Evolutionary conservation across 1,139 yeast genomes (phyloP), one percentile per base, ranked within the genome.

Genomic region (Taphrina confusa): DNA sequence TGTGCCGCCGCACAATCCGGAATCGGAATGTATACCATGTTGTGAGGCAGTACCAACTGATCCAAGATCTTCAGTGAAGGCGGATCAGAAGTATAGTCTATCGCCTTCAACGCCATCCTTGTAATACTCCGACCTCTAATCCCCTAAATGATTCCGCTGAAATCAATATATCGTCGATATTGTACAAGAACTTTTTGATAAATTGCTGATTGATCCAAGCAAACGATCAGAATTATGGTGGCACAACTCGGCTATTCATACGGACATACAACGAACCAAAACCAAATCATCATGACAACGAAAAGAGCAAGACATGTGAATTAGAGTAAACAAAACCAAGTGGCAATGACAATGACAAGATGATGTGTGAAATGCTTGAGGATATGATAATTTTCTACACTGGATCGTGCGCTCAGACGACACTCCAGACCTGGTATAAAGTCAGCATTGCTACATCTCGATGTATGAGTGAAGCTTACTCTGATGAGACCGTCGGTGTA

Each of bases 401-500:
- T 49, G 33, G 31, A 30, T 22, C 8, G 46, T 16, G 39, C 51
- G 16, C 27, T 44, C 44, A 54, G 14, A 54, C 51, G 51, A 54
- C 58, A 25, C 49, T 37, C 58, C 58, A 54, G 50, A 54, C 57
- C 57, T 52, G 33, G 9, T 8, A 1, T 6, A 9, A n/a, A 18
- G 16, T 50, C 28, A 50, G 56, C 37, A 25, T 11, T 12, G 27
- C 3, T 25, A 6, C 4, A 16, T 9, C 9, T 3, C 8, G 3
- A 16, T 8, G 33, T 14, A 28, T n/a, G 16, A 20, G n/a, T 2
- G 22, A 16, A 42, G 44, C 60, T 56, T 33, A 60, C 63, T 36
- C 63, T 60, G 57, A 61, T 61, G 36, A 57, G 57, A 84, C 89
- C 89, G 81, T 92, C 99, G 75, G 97, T 91, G 96, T 92, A 92